A percentile compares a stretch with the other conserved stretches of the same genome.
Evolutionary conservation across 2,329 filamentous ascomycete species (phyloP).

Genomic region (Hypoxylon sp.): DNA sequence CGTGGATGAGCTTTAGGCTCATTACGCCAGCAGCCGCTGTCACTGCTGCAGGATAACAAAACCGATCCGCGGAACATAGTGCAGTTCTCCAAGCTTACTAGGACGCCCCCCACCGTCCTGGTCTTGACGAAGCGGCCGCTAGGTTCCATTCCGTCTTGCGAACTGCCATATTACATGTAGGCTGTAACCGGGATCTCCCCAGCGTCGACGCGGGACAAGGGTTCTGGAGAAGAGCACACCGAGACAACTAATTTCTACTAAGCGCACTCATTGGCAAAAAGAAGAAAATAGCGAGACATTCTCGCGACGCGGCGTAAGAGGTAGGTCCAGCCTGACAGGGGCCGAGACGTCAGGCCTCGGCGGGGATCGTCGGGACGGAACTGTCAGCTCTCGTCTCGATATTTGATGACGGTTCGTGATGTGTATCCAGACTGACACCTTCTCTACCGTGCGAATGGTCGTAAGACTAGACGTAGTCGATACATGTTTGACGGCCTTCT

Average conservation of each 20-base stretch:
- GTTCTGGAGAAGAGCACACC: conserved; percentile 1
- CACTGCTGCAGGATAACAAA: too few relatives aligned
- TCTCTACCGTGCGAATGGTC: conserved; percentile 24
- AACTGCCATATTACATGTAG: conserved; percentile 10
- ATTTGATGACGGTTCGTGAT: conserved; percentile 2
- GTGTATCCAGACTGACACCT: background rate
- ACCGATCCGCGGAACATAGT: background rate
- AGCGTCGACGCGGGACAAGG: conserved; percentile 1
- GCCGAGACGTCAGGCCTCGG: background rate
- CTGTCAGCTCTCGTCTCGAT: conserved; percentile 1
- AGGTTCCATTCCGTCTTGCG: conserved; percentile 24
- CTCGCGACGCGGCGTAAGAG: background rate
- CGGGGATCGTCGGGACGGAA: conserved; percentile 17
- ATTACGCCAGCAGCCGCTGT: background rate
- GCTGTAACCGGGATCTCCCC: conserved; percentile 6
- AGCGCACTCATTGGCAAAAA: background rate
- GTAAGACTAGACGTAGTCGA: conserved; percentile 21
- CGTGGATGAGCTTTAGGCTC: background rate
- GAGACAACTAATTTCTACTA: background rate
- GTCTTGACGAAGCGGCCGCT: background rate
- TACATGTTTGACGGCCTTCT: conserved; percentile 8
- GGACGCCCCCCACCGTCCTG: conserved; percentile 1
- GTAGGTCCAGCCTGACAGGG: background rate
- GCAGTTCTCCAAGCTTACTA: background rate
- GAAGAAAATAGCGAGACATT: background rate